Conservation (phyloP, 495 filamentous ascomycete species). For the Aspergillus hancockii region DNA sequence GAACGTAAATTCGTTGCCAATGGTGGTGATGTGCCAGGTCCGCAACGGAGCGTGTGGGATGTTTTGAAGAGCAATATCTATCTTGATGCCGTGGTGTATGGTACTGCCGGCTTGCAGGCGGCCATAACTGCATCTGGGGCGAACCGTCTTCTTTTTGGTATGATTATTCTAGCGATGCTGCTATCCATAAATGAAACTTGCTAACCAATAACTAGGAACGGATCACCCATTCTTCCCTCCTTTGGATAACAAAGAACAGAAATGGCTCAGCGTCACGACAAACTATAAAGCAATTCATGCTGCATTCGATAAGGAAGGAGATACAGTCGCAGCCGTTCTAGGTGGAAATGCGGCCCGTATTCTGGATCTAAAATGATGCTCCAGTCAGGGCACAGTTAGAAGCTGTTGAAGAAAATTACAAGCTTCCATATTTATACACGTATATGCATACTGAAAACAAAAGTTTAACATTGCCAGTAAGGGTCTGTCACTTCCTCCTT, state of each 20-base stretch:
- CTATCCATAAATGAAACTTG: background rate
- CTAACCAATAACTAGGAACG: slow-evolving; percentile 55
- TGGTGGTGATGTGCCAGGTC: slow-evolving; percentile 50
- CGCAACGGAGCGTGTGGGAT: slow-evolving; percentile 65
- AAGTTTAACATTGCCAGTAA: background rate
- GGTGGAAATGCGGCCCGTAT: slow-evolving; percentile 71
- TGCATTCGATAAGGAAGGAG: slow-evolving; percentile 55
- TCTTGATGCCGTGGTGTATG: slow-evolving; percentile 87
- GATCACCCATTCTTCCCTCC: slow-evolving; percentile 97
- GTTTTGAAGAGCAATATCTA: slow-evolving; percentile 84
- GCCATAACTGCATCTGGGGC: slow-evolving; percentile 55
- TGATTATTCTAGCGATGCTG: slow-evolving; percentile 15
- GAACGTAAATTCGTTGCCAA: slow-evolving; percentile 68
- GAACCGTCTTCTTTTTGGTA: slow-evolving; percentile 77
- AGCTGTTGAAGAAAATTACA: background rate
- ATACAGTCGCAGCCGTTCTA: slow-evolving; percentile 54
- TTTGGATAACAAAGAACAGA: slow-evolving; percentile 53
- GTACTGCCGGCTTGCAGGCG: slow-evolving; percentile 69
- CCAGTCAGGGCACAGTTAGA: background rate
- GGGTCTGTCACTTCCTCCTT: background rate
- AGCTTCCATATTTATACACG: background rate
- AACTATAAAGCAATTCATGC: slow-evolving; percentile 72
- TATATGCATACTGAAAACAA: background rate
- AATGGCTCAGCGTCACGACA: slow-evolving; percentile 81
- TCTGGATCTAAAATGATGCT: slow-evolving; percentile 51